These are phyloP conservation scores for Leccinum disarticulatum DNA, from an alignment of 768 basidiomycete species.

Conservation along the genomic window DNA sequence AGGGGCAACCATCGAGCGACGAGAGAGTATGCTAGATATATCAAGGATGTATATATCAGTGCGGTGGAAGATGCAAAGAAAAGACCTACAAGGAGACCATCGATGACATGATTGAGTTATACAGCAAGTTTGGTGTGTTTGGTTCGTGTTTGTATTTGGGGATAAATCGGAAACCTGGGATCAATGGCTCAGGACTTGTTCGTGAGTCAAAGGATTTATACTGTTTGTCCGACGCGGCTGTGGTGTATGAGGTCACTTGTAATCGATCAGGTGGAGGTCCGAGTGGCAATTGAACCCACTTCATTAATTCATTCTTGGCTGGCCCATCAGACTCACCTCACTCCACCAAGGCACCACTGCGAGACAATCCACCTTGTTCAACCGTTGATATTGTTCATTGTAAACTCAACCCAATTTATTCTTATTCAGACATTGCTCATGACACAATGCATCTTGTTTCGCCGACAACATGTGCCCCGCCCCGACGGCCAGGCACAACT, in stretches of 20 bases:
- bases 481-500: background rate
- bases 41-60: conserved; percentile 26
- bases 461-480: background rate
- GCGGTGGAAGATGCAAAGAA: background rate
- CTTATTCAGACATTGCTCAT: background rate
- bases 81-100: conserved; percentile 11
- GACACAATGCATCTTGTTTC: background rate
- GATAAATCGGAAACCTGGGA: background rate
- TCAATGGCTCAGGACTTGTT: background rate
- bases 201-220: background rate
- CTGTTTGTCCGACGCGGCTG: background rate
- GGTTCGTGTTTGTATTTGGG: conserved; percentile 5
- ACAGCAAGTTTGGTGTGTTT: background rate
- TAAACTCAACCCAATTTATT: background rate
- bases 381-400: background rate
- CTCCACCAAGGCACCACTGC: no score
- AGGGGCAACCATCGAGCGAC: conserved; percentile 23
- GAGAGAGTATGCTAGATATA: conserved; percentile 13
- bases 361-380: background rate
- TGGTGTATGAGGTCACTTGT: background rate
- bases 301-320: no score
- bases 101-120: background rate
- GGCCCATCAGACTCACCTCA: background rate
- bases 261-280: no score
- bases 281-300: no score